These are phyloP conservation scores for Vigna nakashimae DNA, from an alignment of 306 rosid species.

Conservation along the genomic window DNA sequence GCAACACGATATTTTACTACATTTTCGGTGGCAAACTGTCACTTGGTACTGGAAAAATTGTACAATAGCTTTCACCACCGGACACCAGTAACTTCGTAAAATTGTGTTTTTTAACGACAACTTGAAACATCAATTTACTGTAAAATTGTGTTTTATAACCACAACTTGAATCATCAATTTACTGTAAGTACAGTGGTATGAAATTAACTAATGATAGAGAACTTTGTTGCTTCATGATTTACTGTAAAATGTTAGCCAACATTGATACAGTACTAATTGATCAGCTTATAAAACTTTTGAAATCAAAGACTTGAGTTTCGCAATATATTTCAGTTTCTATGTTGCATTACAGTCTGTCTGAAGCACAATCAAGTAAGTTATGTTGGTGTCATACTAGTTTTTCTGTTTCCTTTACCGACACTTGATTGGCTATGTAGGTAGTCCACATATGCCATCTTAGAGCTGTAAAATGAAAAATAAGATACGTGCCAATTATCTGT, in stretches of 20 bases:
- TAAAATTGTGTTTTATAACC: neutral
- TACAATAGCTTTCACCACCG: neutral
- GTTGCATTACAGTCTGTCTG: slow-evolving; percentile 36
- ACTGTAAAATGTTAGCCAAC: slow-evolving; percentile 72
- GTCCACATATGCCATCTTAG: neutral
- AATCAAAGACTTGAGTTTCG: neutral
- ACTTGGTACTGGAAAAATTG: neutral
- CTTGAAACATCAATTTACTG: neutral
- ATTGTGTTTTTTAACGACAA: neutral
- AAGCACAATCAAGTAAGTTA: neutral
- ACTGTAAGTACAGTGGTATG: slow-evolving; percentile 56
- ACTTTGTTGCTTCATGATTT: slow-evolving; percentile 72
- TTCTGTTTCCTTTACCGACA: slow-evolving; percentile 14
- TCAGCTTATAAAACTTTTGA: no score
- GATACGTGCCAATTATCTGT: neutral
- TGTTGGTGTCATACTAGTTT: slow-evolving; percentile 23
- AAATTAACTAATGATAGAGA: slow-evolving; percentile 62
- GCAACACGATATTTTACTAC: no score
- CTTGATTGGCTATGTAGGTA: slow-evolving; percentile 11
- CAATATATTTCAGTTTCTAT: slow-evolving; percentile 29
- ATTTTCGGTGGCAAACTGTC: no score
- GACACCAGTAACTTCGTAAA: neutral
- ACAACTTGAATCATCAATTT: neutral
- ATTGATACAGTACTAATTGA: slow-evolving; percentile 48
- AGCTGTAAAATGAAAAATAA: slow-evolving; percentile 13